phyloP scores from a whole-genome alignment of 768 basidiomycete species.

The Termitomyces sp. region DNA sequence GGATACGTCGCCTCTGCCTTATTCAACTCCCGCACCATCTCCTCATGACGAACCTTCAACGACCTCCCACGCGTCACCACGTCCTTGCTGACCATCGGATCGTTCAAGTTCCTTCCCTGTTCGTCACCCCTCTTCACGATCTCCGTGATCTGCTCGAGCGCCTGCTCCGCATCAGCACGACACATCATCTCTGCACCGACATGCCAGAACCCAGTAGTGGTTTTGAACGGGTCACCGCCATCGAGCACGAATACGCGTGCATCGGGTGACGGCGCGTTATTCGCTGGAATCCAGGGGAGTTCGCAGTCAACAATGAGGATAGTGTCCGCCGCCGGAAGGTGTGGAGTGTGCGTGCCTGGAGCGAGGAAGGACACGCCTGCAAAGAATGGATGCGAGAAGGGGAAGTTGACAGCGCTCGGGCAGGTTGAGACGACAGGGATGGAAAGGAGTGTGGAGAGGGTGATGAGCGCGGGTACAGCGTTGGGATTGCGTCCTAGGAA shows the following conservation, averaged over 20 bases:
- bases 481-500: slow-evolving; percentile 50
- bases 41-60: slow-evolving; percentile 18
- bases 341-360: slow-evolving; percentile 36
- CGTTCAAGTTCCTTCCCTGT: slow-evolving; percentile 4
- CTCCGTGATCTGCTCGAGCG: slow-evolving; percentile 43
- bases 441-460: slow-evolving; percentile 44
- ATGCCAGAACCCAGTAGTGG: slow-evolving; percentile 26
- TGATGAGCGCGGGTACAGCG: slow-evolving; percentile 39
- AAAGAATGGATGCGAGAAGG: slow-evolving; percentile 51
- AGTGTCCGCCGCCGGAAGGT: slow-evolving; percentile 52
- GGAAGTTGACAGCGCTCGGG: slow-evolving; percentile 44
- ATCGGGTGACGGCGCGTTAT: slow-evolving; percentile 34
- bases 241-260: slow-evolving; percentile 59
- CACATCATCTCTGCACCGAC: slow-evolving; percentile 50
- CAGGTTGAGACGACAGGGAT: slow-evolving; percentile 52
- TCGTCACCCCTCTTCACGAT: slow-evolving; percentile 23
- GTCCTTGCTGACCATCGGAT: slow-evolving; percentile 17
- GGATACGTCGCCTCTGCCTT: slow-evolving; percentile 24
- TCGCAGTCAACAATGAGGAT: slow-evolving; percentile 63
- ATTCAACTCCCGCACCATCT: slow-evolving; percentile 20
- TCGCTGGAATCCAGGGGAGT: slow-evolving; percentile 57
- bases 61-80: slow-evolving; percentile 9
- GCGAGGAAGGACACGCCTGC: slow-evolving; percentile 47
- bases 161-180: slow-evolving; percentile 48
- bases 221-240: slow-evolving; percentile 56